A percentile compares a stretch with the other conserved stretches of the same genome.
Evolutionary conservation across 2,329 filamentous ascomycete genomes (phyloP).

Genomic region (Lizonia empirigonia): DNA sequence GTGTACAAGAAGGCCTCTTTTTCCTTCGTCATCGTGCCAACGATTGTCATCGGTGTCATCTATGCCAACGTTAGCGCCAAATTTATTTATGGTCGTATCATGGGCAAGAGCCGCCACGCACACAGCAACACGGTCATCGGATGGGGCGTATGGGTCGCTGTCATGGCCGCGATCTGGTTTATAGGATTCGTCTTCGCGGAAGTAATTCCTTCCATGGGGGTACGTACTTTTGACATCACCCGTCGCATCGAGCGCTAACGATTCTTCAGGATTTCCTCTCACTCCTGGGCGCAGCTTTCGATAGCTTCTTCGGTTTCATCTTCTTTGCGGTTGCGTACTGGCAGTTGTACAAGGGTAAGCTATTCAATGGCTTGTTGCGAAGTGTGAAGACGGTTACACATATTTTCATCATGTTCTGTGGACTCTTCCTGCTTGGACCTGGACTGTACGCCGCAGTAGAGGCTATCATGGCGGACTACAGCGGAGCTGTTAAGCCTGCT

Average conservation of each 20-base stretch:
- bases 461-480: constrained; percentile 59
- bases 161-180: constrained; percentile 76
- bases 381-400: constrained; percentile 54
- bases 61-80: constrained; percentile 88
- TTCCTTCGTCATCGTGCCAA: constrained; percentile 91
- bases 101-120: constrained; percentile 78
- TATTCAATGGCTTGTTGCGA: constrained; percentile 48
- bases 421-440: constrained; percentile 58
- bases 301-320: constrained; percentile 92
- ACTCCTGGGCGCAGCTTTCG: constrained; percentile 81
- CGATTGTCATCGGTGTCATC: constrained; percentile 87
- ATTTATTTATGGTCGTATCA: constrained; percentile 88
- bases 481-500: constrained; percentile 51
- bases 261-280: constrained; percentile 69
- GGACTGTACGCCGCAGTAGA: constrained; percentile 60
- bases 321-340: constrained; percentile 86
- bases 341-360: constrained; percentile 71
- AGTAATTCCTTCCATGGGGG: constrained; percentile 86
- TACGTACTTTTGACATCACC: neutral
- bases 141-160: constrained; percentile 77
- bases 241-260: too few relatives aligned
- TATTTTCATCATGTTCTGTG: constrained; percentile 53
- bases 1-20: constrained; percentile 85
- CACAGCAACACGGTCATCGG: constrained; percentile 78
- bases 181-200: constrained; percentile 86